Evolutionary conservation across 257 asterid species (phyloP).

Genomic region (Verbascum thapsus): DNA sequence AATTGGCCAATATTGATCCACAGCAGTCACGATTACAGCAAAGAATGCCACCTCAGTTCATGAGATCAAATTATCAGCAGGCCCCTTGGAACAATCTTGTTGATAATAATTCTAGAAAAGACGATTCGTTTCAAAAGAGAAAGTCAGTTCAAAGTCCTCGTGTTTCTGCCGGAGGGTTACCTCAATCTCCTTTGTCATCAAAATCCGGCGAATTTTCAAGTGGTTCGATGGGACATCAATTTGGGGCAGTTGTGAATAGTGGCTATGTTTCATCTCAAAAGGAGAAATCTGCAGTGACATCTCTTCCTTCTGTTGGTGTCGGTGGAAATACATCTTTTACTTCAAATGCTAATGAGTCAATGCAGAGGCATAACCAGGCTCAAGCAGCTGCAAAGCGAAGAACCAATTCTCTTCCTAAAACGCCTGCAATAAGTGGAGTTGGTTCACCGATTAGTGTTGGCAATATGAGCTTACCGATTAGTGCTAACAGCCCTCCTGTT

Average conservation of each 20-base stretch:
- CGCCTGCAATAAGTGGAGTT: conserved; percentile 73
- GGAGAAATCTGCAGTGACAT: conserved; percentile 76
- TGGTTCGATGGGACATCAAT: conserved; percentile 88
- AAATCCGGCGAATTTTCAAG: conserved; percentile 94
- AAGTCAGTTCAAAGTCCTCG: conserved; percentile 88
- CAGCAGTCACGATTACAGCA: conserved; percentile 73
- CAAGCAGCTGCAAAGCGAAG: conserved; percentile 78
- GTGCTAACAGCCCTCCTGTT: conserved; percentile 77
- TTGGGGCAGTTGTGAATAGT: conserved; percentile 73
- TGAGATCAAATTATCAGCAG: conserved; percentile 69
- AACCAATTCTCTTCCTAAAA: conserved; percentile 78
- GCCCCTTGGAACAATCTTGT: conserved; percentile 71
- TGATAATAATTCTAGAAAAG: conserved; percentile 70
- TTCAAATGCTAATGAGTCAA: conserved; percentile 69
- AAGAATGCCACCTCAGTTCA: conserved; percentile 68
- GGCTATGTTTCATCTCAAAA: conserved; percentile 65
- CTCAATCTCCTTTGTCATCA: conserved; percentile 97
- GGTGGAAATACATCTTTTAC: conserved; percentile 66
- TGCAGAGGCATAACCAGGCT: conserved; percentile 77
- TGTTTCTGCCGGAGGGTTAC: conserved; percentile 86
- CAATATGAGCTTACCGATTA: conserved; percentile 64
- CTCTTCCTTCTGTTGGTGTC: conserved; percentile 59
- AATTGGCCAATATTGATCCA: conserved; percentile 54
- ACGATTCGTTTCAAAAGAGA: conserved; percentile 74
- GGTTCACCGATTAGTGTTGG: conserved; percentile 95